Evolutionary conservation across 345 rosid species (phyloP), one percentile per base, ranked within the genome.

Genomic region (Eucalyptus marginata): DNA sequence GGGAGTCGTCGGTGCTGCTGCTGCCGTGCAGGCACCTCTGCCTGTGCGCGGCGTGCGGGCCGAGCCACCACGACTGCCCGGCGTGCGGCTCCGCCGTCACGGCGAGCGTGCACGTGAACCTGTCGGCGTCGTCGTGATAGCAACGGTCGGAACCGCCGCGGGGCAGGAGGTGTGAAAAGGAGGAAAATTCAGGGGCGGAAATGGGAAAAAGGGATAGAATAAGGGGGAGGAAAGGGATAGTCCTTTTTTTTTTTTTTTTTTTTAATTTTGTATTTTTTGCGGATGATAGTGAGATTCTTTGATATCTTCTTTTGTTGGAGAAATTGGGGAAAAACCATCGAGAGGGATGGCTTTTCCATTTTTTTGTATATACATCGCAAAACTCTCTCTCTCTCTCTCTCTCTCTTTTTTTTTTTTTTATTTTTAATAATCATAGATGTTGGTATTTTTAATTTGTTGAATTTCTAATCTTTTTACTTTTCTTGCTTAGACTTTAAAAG

Each of bases 11-110:
- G 85, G 98, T 96, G 92, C 58, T 97, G 95, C 89, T 97, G 91
- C 88, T 96, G 91, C 98, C 99, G 59, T 97, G 99, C 92, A 92
- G 84, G 97, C 99, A 97, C 91, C 92, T 97, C 58, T 95, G 99
- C 94, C 93, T 97, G 86, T 96, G 98, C 47, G 47, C 84, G 29
- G 47, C 84, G 47, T 76, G 84, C 84, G 84, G 84, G 47, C 84
- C 84, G 29, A 76, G 84, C 84, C 47, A 76, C 84, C 84, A 76
- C 29, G 84, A 76, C 84, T 76, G 84, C 84, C 84, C 84, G 84
- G 84, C 84, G 47, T 76, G 84, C 84, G 29, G 84, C 47, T 76
- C 84, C 16, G 29, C 84, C 9, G 47, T 76, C 90, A 86, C 96
- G 83, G 89, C 92, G 62, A 96, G 99, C 92, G 97, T 98, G 92